Percentiles rank a stretch among this genome's conserved stretches.
Conservation (phyloP, 2,329 filamentous ascomycete genomes). For the Clonostachys solani region DNA sequence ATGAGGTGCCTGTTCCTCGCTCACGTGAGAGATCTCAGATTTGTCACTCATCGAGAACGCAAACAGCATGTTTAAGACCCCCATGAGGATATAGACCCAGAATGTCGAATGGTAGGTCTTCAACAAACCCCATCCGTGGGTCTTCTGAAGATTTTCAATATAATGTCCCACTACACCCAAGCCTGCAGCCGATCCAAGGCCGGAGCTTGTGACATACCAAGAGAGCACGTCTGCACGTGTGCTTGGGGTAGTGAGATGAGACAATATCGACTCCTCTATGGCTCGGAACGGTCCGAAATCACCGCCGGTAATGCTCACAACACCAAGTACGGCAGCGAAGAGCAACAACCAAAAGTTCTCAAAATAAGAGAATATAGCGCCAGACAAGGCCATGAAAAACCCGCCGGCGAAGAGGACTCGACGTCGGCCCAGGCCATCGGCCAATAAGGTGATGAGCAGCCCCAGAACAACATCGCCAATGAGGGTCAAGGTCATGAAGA, state of each 20-base stretch:
- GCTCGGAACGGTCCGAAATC: constrained; percentile 66
- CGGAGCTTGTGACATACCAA: constrained; percentile 59
- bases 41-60: constrained; percentile 39
- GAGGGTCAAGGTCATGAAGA: constrained; percentile 63
- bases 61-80: constrained; percentile 41
- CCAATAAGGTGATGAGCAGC: constrained; percentile 52
- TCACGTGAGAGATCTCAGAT: constrained; percentile 36
- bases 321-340: constrained; percentile 52
- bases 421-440: constrained; percentile 53
- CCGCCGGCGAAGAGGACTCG: constrained; percentile 49
- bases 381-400: constrained; percentile 52
- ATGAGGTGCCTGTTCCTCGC: background rate
- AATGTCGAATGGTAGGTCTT: constrained; percentile 54
- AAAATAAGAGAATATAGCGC: constrained; percentile 45
- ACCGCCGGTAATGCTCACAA: constrained; percentile 57
- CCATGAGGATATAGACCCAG: constrained; percentile 54
- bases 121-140: constrained; percentile 41
- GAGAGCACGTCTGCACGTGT: constrained; percentile 59
- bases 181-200: constrained; percentile 49
- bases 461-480: constrained; percentile 56
- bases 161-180: constrained; percentile 47
- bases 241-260: constrained; percentile 51
- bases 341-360: constrained; percentile 58
- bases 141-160: constrained; percentile 39
- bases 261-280: constrained; percentile 61